Evolutionary conservation across 2,329 filamentous ascomycete genomes (phyloP), one percentile per base, ranked within the genome.

Genomic region (Colletotrichum gigasporum): DNA sequence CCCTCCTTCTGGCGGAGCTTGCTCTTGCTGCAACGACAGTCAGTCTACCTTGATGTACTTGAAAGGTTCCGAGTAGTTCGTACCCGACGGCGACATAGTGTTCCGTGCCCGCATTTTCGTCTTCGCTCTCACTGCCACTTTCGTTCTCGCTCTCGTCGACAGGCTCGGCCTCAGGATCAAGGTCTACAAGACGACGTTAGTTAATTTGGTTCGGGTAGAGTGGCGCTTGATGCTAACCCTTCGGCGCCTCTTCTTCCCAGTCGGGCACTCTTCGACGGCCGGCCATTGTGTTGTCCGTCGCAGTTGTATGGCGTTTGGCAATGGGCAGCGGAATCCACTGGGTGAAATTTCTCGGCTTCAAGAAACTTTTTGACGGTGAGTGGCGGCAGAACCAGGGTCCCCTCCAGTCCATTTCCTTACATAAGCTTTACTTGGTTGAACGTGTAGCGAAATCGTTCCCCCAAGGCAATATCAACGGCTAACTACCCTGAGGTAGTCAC

Each of bases 31-130:
- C 66, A 20, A 67, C 14, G 9, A 9, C 7, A 4, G 22, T 64
- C 34, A 64, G 62, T 52, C 10, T 20, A 3, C 6, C 5, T 6
- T 9, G 5, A 37, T 1, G 7, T 22, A 10, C 6, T 2, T 10
- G 1, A n/a, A 12, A 7, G 4, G 14, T 22, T 11, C 5, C 16
- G 10, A 16, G 24, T 34, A 39, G 26, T 10, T 35, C 54, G 59
- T 80, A 91, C 84, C 90, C 91, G 30, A 97, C 92, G 54, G 85
- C 78, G 42, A 91, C 86, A 74, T 98, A 98, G 75, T 98, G 95
- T 71, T 97, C 95, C 30, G 94, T 91, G 18, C 91, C 93, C 26
- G 84, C 80, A 5, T 78, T 80, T 70, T 82, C 83, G 14, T 77
- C 81, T 16, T 80, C 81, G 68, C 80, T 84, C 26, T 68, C 53